Evolutionary conservation across 2,329 filamentous ascomycete genomes (phyloP).

Genomic region (Apiospora hydei): DNA sequence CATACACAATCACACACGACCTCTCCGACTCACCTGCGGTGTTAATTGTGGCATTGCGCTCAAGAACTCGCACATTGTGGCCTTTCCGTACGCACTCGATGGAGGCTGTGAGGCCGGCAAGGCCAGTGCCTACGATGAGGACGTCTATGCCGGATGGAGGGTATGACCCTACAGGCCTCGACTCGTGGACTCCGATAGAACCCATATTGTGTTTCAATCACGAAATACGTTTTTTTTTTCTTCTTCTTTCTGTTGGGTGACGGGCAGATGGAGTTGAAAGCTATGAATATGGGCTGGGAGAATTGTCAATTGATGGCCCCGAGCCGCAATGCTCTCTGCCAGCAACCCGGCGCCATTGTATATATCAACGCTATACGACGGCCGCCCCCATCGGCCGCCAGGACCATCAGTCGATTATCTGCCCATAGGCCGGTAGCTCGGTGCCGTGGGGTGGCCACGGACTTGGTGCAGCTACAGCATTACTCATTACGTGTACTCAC

Average conservation of each 20-base stretch:
- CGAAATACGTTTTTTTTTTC: background rate
- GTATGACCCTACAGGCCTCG: conserved; percentile 60
- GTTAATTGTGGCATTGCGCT: conserved; percentile 57
- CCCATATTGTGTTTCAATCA: conserved; percentile 32
- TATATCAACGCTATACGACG: background rate
- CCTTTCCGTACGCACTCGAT: conserved; percentile 68
- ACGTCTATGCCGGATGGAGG: conserved; percentile 55
- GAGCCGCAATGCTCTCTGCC: background rate
- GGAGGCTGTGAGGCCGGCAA: conserved; percentile 66
- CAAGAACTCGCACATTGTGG: conserved; percentile 58
- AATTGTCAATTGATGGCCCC: background rate
- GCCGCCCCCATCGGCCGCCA: background rate
- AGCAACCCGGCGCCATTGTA: background rate
- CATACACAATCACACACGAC: too few relatives aligned
- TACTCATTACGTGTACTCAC: conserved; percentile 17
- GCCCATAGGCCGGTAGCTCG: background rate
- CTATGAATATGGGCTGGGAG: conserved; percentile 1
- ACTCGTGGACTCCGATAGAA: conserved; percentile 42
- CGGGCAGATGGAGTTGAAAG: background rate
- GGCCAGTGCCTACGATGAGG: conserved; percentile 62
- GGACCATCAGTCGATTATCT: conserved; percentile 1
- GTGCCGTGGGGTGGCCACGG: background rate
- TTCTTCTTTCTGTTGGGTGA: background rate
- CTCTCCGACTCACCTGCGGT: conserved; percentile 51
- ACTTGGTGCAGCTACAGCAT: background rate